Evolutionary conservation across 169 alveolate genomes (phyloP), one percentile per base, ranked within the genome.

Genomic region (Plasmodium malariae): DNA sequence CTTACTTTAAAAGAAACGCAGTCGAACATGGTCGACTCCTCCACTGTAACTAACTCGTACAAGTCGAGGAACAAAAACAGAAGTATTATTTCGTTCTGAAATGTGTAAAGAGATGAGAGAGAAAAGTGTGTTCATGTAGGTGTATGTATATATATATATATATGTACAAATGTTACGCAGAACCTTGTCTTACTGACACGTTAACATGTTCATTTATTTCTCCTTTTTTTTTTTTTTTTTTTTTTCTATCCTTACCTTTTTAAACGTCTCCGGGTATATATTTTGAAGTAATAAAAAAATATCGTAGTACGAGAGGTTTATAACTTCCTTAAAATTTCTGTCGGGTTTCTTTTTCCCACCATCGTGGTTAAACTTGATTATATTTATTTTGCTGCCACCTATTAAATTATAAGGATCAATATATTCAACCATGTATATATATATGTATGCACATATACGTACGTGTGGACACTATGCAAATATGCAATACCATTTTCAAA

Each of bases 1-100:
- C 3, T 36, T 67, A 76, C 89, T 67, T 80, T 80, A 60, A 80
- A 80, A 0, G 90, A 63, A 43, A 80, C 83, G 28, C 90, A 80
- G 36, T 80, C 90, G 36, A 80, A 80, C 9, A 62, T 43, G 14
- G 90, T 80, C 30, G 83, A 43, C 48, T 80, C 90, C 11, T 51
- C 68, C 17, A 80, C 71, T 11, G 26, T 65, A 60, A 80, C 51
- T 21, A 80, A 36, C 40, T 80, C 90, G 43, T 80, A 80, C 9
- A 80, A 17, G 62, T 80, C 90, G 0, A 80, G 71, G 34, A 80
- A 80, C 6, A 80, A 71, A 80, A 80, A 80, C 6, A 80, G 43
- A 24, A 80, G 51, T 36, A 80, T 80, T 37, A 80, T 67, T 28
- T 80, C 90, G 48, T 67, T 80, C 90, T 80, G 34, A 80, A 40